Conservation (phyloP, 805 yeast genomes). For the Candida easanensis region DNA sequence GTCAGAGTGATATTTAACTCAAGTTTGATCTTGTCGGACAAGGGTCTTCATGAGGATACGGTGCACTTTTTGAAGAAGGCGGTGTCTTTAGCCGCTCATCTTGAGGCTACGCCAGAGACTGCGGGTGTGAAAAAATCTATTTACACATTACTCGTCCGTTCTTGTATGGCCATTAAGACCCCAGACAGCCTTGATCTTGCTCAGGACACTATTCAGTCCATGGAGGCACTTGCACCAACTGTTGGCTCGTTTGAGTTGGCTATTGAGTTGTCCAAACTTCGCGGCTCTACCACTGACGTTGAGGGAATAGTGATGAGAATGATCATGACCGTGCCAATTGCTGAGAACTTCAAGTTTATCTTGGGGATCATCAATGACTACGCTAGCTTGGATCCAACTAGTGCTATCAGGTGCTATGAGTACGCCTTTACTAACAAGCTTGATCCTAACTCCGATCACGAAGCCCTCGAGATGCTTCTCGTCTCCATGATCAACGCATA, state of each 20-base stretch:
- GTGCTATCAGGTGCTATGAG: slow-evolving; percentile 33
- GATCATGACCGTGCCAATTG: slow-evolving; percentile 30
- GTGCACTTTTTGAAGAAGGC: slow-evolving; percentile 20
- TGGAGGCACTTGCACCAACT: slow-evolving; percentile 27
- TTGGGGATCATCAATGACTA: slow-evolving; percentile 30
- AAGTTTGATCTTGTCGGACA: slow-evolving; percentile 22
- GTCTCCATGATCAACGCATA: slow-evolving; percentile 30
- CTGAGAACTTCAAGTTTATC: slow-evolving; percentile 23
- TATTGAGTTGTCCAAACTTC: slow-evolving; percentile 23
- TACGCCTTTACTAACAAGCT: slow-evolving; percentile 34
- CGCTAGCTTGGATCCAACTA: slow-evolving; percentile 22
- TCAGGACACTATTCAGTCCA: slow-evolving; percentile 18
- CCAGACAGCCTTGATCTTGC: slow-evolving; percentile 21
- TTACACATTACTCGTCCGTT: slow-evolving; percentile 27
- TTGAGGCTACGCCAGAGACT: slow-evolving; percentile 17
- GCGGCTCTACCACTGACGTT: slow-evolving; percentile 12
- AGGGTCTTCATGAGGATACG: slow-evolving; percentile 8
- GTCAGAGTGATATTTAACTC: slow-evolving; percentile 35
- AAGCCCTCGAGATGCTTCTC: slow-evolving; percentile 21
- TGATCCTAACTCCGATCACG: slow-evolving; percentile 26
- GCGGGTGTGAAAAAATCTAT: slow-evolving; percentile 23
- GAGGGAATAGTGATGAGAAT: slow-evolving; percentile 36
- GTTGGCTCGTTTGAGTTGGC: slow-evolving; percentile 32
- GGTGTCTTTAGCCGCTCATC: slow-evolving; percentile 12
- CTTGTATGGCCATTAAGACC: slow-evolving; percentile 25